Evolutionary conservation across 148 eudicot genomes (phyloP), one percentile per base, ranked within the genome.

Genomic region (Chenopodium quinoa): DNA sequence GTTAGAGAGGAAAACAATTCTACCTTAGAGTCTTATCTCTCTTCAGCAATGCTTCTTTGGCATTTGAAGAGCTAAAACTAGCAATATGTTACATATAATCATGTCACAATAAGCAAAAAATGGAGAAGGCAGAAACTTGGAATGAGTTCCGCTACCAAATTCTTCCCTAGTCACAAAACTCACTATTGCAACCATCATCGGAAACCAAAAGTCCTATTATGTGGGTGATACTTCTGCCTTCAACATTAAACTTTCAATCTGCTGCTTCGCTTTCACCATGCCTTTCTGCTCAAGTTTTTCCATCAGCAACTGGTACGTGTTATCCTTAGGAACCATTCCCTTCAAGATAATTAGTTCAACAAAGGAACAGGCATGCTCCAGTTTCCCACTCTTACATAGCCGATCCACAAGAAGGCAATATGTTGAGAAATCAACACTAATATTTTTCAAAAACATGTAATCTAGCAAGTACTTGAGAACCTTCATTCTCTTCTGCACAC

Each of bases 361-460:
- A 76, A 87, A 85, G 4, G 77, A 83, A 79, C 97, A 95, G 7
- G 98, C 97, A 62, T 87, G 91, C 81, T 89, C 92, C 23, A 89
- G 75, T 65, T 89, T 88, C 65, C 93, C 94, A 37, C 32, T 86
- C 84, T 82, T 89, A 74, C 90, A 84, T 4, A 95, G 84, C 29
- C 88, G 87, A 52, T 76, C 80, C 65, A 95, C 91, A 90, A 95
- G 81, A 81, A 95, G 91, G 44, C 91, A 75, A 81, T 92, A 93
- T 9, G 87, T 90, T 16, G 90, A 89, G 20, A 86, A 82, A 37
- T 92, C 98, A 78, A 90, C 75, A 71, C 94, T 82, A 29, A 95
- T 89, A 79, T 89, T 81, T 50, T 92, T 91, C 75, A 83, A 79
- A 79, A 91, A 92, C 98, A 95, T 93, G 80, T 95, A 94, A 64